Conservation (phyloP, 2,329 filamentous ascomycete genomes). For the Gaeumannomyces sp. region DNA sequence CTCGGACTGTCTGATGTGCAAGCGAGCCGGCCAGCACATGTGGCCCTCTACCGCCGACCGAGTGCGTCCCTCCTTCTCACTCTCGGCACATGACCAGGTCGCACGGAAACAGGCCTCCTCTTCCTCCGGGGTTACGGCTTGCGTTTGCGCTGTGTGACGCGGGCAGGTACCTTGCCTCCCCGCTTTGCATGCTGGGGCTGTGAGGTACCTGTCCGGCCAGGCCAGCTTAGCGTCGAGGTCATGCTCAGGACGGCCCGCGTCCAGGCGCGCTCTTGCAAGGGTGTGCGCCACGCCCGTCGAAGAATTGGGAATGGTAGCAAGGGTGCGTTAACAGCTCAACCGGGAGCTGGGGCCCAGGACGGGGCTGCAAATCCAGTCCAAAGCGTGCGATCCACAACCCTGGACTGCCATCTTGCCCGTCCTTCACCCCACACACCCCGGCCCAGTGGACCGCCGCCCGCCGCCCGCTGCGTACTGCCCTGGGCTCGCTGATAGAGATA, state of each 20-base stretch:
- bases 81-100: background rate
- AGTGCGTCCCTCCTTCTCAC: background rate
- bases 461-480: background rate
- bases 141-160: background rate
- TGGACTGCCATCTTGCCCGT: background rate
- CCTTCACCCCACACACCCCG: background rate
- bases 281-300: background rate
- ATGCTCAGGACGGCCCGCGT: background rate
- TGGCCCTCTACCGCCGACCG: background rate
- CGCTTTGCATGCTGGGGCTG: background rate
- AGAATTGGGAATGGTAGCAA: background rate
- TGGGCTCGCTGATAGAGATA: background rate
- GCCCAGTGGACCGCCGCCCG: background rate
- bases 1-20: slow-evolving; percentile 2
- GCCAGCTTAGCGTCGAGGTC: no score
- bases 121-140: background rate
- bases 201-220: background rate
- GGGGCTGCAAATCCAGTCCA: background rate
- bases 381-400: background rate
- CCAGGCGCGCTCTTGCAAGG: background rate
- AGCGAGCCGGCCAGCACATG: background rate
- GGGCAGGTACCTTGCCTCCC: background rate
- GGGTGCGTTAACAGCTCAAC: background rate
- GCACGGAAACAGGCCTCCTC: background rate
- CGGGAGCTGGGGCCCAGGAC: background rate